phyloP scores from a whole-genome alignment of 1,139 yeast genomes.

The Candida tropicalis region DNA sequence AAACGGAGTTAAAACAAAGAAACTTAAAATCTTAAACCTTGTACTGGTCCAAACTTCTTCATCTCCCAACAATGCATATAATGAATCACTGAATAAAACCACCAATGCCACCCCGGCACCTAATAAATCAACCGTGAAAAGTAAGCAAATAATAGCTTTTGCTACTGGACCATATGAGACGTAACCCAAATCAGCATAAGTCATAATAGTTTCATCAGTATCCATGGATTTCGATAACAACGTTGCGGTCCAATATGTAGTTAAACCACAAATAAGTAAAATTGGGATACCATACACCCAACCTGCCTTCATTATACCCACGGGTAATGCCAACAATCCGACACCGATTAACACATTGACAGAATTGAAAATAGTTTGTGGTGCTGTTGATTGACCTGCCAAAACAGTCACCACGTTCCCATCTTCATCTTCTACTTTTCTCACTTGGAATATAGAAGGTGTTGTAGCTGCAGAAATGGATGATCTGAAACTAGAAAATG shows the following conservation, averaged over 20 bases:
- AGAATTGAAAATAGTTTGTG: slow-evolving; percentile 51
- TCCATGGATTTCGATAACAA: slow-evolving; percentile 55
- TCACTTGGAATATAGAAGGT: slow-evolving; percentile 57
- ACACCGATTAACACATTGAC: slow-evolving; percentile 52
- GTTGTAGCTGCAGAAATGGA: slow-evolving; percentile 45
- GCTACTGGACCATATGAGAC: slow-evolving; percentile 63
- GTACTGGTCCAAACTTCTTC: slow-evolving; percentile 41
- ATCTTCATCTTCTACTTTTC: slow-evolving; percentile 68
- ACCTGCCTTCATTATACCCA: slow-evolving; percentile 49
- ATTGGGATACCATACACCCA: slow-evolving; percentile 47
- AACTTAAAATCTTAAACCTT: slow-evolving; percentile 39
- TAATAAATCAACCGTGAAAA: slow-evolving; percentile 49
- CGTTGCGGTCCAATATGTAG: slow-evolving; percentile 49
- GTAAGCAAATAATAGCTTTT: slow-evolving; percentile 41
- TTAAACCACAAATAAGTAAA: slow-evolving; percentile 39
- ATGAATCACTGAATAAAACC: slow-evolving; percentile 58
- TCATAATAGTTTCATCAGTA: slow-evolving; percentile 73
- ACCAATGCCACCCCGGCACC: slow-evolving; percentile 61
- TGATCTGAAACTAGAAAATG: slow-evolving; percentile 40
- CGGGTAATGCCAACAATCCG: slow-evolving; percentile 52
- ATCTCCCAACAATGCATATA: slow-evolving; percentile 45
- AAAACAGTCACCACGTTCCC: slow-evolving; percentile 76
- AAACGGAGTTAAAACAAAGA: slow-evolving; percentile 48
- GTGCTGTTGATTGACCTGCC: slow-evolving; percentile 74
- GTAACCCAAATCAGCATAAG: slow-evolving; percentile 86